phyloP scores from a whole-genome alignment of 2,329 filamentous ascomycete species.

The Xenoacremonium recifei region DNA sequence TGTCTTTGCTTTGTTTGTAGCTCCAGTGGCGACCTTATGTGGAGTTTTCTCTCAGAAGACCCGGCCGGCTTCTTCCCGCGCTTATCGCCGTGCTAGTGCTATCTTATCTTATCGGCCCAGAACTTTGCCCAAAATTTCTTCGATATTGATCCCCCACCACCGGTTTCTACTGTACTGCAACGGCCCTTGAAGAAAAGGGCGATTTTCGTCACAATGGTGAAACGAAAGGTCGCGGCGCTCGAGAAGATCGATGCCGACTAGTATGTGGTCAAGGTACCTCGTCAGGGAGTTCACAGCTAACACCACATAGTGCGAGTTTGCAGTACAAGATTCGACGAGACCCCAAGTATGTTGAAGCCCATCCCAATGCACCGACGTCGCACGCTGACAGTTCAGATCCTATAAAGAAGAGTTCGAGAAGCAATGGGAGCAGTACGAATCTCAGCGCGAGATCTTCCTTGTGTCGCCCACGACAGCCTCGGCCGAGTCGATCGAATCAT shows the following conservation, averaged over 20 bases:
- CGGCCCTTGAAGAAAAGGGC: not conserved
- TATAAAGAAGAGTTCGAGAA: constrained; percentile 87
- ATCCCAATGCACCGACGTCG: constrained; percentile 5
- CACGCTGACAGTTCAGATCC: constrained; percentile 52
- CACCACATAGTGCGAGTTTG: constrained; percentile 65
- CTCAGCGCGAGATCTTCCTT: constrained; percentile 88
- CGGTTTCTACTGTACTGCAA: not conserved
- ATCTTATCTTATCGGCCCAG: constrained; percentile 2
- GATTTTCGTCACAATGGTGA: constrained; percentile 58
- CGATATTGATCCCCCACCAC: not conserved
- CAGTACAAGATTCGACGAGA: constrained; percentile 91
- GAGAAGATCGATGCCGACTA: constrained; percentile 94
- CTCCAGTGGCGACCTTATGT: too few relatives aligned
- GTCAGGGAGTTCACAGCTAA: constrained; percentile 24
- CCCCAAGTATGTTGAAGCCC: constrained; percentile 58
- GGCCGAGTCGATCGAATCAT: constrained; percentile 74
- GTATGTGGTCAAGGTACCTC: constrained; percentile 38
- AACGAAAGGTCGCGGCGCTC: constrained; percentile 86
- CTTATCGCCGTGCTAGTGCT: not conserved
- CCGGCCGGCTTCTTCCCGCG: too few relatives aligned
- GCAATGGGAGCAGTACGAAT: constrained; percentile 89
- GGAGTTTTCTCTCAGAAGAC: too few relatives aligned
- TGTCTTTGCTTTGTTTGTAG: too few relatives aligned
- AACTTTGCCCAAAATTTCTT: not conserved
- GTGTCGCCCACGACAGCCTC: constrained; percentile 76